Percentiles rank a stretch among this genome's conserved stretches.
Conservation (phyloP, 805 yeast species). For the Ogataea glucozyma region DNA sequence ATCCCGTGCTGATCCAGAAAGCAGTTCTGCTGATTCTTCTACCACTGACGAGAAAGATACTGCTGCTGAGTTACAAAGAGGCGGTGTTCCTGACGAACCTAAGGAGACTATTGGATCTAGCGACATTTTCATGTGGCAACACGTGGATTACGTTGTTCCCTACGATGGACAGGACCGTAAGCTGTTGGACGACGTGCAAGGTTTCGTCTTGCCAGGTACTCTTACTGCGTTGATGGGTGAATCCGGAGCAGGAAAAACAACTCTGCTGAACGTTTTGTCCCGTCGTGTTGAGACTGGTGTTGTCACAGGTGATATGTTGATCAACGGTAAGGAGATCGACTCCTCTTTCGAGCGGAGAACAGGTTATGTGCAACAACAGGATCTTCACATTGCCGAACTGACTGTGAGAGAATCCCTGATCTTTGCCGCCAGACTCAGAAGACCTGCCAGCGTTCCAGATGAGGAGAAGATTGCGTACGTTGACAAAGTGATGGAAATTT, state of each 20-base stretch:
- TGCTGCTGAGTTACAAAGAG: constrained; percentile 15
- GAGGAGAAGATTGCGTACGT: constrained; percentile 46
- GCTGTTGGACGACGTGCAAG: constrained; percentile 46
- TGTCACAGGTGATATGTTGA: constrained; percentile 56
- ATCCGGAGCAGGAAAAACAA: constrained; percentile 66
- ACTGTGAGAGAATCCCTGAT: constrained; percentile 53
- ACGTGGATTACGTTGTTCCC: constrained; percentile 58
- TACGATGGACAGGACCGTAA: constrained; percentile 42
- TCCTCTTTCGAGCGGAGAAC: constrained; percentile 53
- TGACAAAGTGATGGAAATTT: constrained; percentile 41
- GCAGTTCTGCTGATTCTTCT: constrained; percentile 25
- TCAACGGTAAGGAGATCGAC: constrained; percentile 51
- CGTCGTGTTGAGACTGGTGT: constrained; percentile 53
- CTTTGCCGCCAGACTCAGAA: constrained; percentile 52
- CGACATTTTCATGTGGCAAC: constrained; percentile 63
- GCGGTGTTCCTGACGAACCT: constrained; percentile 11
- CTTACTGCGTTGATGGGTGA: constrained; percentile 65
- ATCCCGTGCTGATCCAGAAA: constrained; percentile 31
- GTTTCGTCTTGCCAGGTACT: constrained; percentile 52
- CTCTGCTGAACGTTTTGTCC: constrained; percentile 53
- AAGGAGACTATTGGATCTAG: constrained; percentile 36
- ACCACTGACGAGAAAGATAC: constrained; percentile 18
- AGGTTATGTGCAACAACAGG: constrained; percentile 60
- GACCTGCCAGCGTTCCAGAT: constrained; percentile 41
- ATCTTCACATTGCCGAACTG: constrained; percentile 48